These are phyloP conservation scores for Parietaria judaica DNA, from an alignment of 306 rosid genomes.

Conservation along the genomic window DNA sequence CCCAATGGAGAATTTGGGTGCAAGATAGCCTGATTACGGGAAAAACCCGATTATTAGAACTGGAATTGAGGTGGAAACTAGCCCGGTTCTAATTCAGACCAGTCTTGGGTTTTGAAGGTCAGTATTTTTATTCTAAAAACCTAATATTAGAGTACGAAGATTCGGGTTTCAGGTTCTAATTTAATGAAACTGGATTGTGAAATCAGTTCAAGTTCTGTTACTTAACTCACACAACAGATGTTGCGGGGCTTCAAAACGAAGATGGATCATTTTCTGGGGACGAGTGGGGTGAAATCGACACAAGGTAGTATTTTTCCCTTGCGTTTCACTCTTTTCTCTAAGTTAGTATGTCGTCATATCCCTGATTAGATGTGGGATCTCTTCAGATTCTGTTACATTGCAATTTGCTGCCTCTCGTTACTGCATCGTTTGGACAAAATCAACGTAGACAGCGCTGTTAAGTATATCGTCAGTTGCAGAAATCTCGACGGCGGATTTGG, in stretches of 20 bases:
- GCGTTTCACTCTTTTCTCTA: background rate
- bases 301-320: constrained; percentile 38
- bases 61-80: no score
- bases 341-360: background rate
- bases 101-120: no score
- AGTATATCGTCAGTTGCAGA: constrained; percentile 71
- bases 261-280: constrained; percentile 97
- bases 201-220: constrained; percentile 4
- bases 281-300: constrained; percentile 88
- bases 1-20: no score
- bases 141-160: no score
- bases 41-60: no score
- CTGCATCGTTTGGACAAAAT: constrained; percentile 53
- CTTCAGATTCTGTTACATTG: constrained; percentile 77
- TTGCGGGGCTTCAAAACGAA: constrained; percentile 70
- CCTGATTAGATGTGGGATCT: constrained; percentile 5
- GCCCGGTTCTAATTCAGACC: no score
- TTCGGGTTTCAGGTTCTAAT: background rate
- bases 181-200: background rate
- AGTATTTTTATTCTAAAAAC: no score
- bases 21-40: no score
- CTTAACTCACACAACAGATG: constrained; percentile 48
- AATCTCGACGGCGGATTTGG: constrained; percentile 95
- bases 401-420: constrained; percentile 56
- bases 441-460: constrained; percentile 78